Evolutionary conservation across 805 yeast genomes (phyloP).

Genomic region (Pichia scutulata): DNA sequence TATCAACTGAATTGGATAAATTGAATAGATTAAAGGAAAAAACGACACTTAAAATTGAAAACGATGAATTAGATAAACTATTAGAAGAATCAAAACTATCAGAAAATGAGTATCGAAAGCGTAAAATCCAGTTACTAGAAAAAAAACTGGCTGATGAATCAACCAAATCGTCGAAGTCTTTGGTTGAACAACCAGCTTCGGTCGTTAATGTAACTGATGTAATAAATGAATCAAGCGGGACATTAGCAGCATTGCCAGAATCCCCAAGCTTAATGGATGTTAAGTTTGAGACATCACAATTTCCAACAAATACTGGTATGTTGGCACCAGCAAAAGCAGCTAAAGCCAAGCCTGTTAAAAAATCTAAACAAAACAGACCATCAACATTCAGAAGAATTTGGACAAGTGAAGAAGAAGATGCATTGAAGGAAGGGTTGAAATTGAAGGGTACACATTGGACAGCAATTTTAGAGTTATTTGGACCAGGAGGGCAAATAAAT

Average conservation of each 20-base stretch:
- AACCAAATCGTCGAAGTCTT: neutral
- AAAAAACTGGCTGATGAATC: neutral
- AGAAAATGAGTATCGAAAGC: neutral
- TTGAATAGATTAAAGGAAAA: neutral
- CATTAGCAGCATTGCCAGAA: neutral
- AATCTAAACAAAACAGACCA: conserved; percentile 22
- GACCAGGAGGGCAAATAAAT: conserved; percentile 83
- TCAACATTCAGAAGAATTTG: conserved; percentile 56
- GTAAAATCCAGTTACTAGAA: neutral
- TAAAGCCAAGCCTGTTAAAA: conserved; percentile 7
- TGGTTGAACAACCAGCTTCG: neutral
- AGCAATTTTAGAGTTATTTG: conserved; percentile 79
- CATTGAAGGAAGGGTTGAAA: conserved; percentile 72
- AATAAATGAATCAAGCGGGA: neutral
- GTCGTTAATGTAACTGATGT: neutral
- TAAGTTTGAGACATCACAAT: neutral
- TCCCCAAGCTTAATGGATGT: neutral
- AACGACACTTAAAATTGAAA: conserved; percentile 6
- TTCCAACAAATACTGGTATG: neutral
- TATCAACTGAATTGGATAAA: conserved; percentile 20
- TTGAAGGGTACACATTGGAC: conserved; percentile 92
- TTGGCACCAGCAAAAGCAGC: neutral
- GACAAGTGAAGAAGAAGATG: conserved; percentile 84
- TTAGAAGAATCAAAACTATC: neutral
- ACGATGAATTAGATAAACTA: conserved; percentile 4